Conservation (phyloP, 805 yeast species). For the Naumovozyma dairenensis region DNA sequence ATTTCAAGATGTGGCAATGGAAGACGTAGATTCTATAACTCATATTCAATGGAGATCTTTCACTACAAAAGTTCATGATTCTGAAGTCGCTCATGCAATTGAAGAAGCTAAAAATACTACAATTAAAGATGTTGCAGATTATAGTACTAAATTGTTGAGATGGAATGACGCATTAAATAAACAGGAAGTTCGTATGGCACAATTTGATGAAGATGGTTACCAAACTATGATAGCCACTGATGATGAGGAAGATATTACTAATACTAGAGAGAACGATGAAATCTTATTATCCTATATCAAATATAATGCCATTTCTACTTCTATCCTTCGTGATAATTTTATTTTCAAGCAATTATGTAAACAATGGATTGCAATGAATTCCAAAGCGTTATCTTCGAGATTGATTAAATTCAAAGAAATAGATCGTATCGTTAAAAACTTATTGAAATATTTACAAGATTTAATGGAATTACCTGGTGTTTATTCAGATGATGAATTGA, state of each 20-base stretch:
- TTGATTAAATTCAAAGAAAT: conserved; percentile 27
- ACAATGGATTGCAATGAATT: conserved; percentile 19
- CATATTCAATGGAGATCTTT: conserved; percentile 50
- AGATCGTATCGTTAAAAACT: conserved; percentile 31
- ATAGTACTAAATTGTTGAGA: conserved; percentile 45
- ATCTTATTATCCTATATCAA: conserved; percentile 66
- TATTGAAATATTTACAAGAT: conserved; percentile 45
- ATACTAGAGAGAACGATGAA: conserved; percentile 54
- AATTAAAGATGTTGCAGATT: conserved; percentile 35
- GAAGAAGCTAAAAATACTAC: conserved; percentile 32
- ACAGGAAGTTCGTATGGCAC: conserved; percentile 45
- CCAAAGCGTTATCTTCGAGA: conserved; percentile 18
- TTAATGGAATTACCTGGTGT: conserved; percentile 86
- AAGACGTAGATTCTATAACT: conserved; percentile 30
- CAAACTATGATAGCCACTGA: conserved; percentile 28
- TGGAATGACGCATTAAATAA: conserved; percentile 64
- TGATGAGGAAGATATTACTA: conserved; percentile 41
- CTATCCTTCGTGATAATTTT: conserved; percentile 61
- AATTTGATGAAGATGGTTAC: conserved; percentile 30
- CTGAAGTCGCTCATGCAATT: conserved; percentile 58
- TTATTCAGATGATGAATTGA: conserved; percentile 66
- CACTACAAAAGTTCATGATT: conserved; percentile 55
- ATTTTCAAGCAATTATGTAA: conserved; percentile 32
- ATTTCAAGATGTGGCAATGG: conserved; percentile 12
- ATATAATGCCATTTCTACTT: conserved; percentile 54